These are phyloP conservation scores for Candida tibetensis DNA, from an alignment of 805 yeast species.

Conservation along the genomic window DNA sequence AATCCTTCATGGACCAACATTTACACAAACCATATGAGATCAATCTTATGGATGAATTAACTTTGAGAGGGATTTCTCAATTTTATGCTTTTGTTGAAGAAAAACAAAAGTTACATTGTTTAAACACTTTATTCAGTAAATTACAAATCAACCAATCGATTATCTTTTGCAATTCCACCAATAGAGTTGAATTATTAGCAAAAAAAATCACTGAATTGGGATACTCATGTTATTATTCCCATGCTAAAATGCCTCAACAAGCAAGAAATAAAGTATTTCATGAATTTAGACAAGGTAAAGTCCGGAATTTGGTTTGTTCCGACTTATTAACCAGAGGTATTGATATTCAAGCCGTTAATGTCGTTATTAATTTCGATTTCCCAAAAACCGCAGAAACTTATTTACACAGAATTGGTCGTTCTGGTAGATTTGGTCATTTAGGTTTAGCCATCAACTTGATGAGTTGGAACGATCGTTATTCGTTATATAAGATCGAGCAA, in stretches of 20 bases:
- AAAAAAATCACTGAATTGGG: conserved; percentile 95
- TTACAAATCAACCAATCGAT: conserved; percentile 95
- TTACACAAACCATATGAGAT: conserved; percentile 91
- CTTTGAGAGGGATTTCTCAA: conserved; percentile 94
- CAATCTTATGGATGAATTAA: conserved; percentile 95
- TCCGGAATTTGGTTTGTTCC: conserved; percentile 94
- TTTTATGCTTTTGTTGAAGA: conserved; percentile 98
- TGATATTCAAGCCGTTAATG: conserved; percentile 98
- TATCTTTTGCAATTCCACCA: conserved; percentile 95
- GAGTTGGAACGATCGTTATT: conserved; percentile 95
- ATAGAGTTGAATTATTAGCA: conserved; percentile 92
- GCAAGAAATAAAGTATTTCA: conserved; percentile 98
- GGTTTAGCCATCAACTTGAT: conserved; percentile 96
- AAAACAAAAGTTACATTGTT: conserved; percentile 90
- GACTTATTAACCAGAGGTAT: conserved; percentile 97
- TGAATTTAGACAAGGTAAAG: conserved; percentile 97
- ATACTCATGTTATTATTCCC: conserved; percentile 94
- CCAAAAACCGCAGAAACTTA: conserved; percentile 98
- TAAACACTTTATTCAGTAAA: conserved; percentile 91
- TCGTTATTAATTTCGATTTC: conserved; percentile 96
- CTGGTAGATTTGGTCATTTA: conserved; percentile 97
- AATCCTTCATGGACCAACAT: conserved; percentile 87
- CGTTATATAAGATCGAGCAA: conserved; percentile 91
- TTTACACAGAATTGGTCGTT: conserved; percentile 97
- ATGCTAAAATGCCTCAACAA: conserved; percentile 95